Conservation (phyloP, 768 basidiomycete genomes). For the Leccinum variicolor region DNA sequence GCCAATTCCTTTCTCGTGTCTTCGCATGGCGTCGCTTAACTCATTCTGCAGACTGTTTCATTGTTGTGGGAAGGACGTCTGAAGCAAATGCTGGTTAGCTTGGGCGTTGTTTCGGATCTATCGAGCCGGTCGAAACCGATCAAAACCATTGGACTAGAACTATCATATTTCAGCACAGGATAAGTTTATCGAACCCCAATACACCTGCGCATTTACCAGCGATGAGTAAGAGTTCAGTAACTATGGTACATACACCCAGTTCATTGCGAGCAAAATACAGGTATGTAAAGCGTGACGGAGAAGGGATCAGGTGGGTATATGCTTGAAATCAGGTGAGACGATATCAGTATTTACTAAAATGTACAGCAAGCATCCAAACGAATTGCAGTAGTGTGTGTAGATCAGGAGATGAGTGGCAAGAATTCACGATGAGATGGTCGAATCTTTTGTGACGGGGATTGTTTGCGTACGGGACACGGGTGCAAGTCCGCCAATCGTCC, state of each 20-base stretch:
- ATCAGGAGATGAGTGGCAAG: constrained; percentile 6
- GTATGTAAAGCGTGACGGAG: constrained; percentile 7
- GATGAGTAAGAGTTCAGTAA: constrained; percentile 16
- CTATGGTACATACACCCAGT: constrained; percentile 21
- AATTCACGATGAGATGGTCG: constrained; percentile 24
- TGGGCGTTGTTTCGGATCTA: constrained; percentile 91
- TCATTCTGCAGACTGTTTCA: constrained; percentile 65
- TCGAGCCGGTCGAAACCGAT: constrained; percentile 84
- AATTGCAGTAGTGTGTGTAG: constrained; percentile 11
- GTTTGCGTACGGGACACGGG: constrained; percentile 23
- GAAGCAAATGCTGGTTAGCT: constrained; percentile 82
- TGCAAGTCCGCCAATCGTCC: constrained; percentile 49
- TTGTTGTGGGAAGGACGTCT: constrained; percentile 93
- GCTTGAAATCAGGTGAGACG: constrained; percentile 12
- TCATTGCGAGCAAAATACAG: constrained; percentile 17
- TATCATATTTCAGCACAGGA: constrained; percentile 86
- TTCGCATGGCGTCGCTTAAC: background rate
- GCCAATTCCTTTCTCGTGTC: constrained; percentile 24
- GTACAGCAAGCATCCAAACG: constrained; percentile 10
- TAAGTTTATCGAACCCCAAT: constrained; percentile 1
- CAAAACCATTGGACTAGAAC: constrained; percentile 84
- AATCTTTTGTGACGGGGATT: constrained; percentile 26
- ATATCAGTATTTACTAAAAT: constrained; percentile 13
- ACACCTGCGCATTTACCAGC: background rate
- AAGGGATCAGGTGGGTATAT: constrained; percentile 18